phyloP scores from a whole-genome alignment of 2,329 filamentous ascomycete genomes.

The Colletotrichum trifolii region DNA sequence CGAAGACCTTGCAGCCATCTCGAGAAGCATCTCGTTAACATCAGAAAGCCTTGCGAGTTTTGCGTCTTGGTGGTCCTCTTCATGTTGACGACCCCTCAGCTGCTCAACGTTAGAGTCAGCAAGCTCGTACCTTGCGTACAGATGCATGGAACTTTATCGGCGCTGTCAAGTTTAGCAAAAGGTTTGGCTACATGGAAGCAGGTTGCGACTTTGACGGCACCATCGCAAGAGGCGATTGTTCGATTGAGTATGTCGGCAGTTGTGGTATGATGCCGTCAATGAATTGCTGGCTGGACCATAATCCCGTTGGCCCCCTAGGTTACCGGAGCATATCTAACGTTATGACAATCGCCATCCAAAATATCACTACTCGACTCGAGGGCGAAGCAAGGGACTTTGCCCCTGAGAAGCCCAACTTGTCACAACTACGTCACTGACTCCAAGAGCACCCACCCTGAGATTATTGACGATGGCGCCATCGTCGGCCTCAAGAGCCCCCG shows the following conservation, averaged over 20 bases:
- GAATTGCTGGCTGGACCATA: slow-evolving; percentile 44
- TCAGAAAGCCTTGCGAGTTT: slow-evolving; percentile 34
- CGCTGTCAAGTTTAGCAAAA: slow-evolving; percentile 51
- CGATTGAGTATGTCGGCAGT: slow-evolving; percentile 48
- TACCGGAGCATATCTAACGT: slow-evolving; percentile 40
- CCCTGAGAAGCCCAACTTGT: slow-evolving; percentile 42
- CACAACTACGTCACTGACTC: slow-evolving; percentile 49
- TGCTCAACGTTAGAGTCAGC: too few relatives aligned
- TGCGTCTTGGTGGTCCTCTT: slow-evolving; percentile 43
- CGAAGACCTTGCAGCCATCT: slow-evolving; percentile 43
- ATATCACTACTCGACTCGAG: slow-evolving; percentile 34
- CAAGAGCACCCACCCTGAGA: slow-evolving; percentile 46
- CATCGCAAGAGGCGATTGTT: slow-evolving; percentile 42
- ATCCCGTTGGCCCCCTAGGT: slow-evolving; percentile 42
- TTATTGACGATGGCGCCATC: slow-evolving; percentile 48
- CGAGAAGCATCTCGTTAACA: slow-evolving; percentile 44
- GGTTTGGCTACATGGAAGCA: slow-evolving; percentile 54
- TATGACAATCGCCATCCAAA: slow-evolving; percentile 37
- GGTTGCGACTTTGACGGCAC: slow-evolving; percentile 51
- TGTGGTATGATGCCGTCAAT: slow-evolving; percentile 43
- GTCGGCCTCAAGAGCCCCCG: slow-evolving; percentile 44
- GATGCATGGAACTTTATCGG: slow-evolving; percentile 55
- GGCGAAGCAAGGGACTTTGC: slow-evolving; percentile 26
- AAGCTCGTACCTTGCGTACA: slow-evolving; percentile 8
- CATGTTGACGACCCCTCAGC: slow-evolving; percentile 24